Evolutionary conservation across 1,284 basidiomycete species (phyloP).

Genomic region (Singerocomus inundabilis): DNA sequence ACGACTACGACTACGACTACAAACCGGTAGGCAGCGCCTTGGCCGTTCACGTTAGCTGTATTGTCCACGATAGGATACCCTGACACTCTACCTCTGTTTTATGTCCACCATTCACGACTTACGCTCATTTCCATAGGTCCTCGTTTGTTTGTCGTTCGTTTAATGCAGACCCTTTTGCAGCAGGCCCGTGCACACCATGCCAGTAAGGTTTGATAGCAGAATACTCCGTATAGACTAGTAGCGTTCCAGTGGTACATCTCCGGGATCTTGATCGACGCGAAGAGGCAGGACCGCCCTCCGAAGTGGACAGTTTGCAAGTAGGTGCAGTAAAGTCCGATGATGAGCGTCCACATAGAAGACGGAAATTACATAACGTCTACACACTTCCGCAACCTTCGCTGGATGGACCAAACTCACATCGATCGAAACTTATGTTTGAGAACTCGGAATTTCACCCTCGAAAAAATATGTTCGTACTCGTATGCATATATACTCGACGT

Average conservation of each 20-base stretch:
- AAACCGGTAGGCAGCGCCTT: slow-evolving; percentile 24
- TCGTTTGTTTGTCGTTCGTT: slow-evolving; percentile 24
- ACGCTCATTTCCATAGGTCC: slow-evolving; percentile 22
- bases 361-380: slow-evolving; percentile 9
- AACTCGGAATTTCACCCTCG: too few species aligned
- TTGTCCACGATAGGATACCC: slow-evolving; percentile 26
- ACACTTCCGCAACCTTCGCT: too few species aligned
- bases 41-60: slow-evolving; percentile 11
- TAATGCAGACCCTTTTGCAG: not conserved
- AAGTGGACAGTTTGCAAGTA: too few species aligned
- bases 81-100: slow-evolving; percentile 12
- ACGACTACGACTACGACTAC: slow-evolving; percentile 20
- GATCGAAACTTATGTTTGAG: too few species aligned
- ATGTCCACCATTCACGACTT: slow-evolving; percentile 12
- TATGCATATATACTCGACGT: too few species aligned
- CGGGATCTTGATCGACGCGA: not conserved
- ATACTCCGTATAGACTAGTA: not conserved
- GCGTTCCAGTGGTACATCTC: not conserved
- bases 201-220: not conserved
- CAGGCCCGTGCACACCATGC: slow-evolving; percentile 4
- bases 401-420: too few species aligned
- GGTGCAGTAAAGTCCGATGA: too few species aligned
- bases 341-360: too few species aligned
- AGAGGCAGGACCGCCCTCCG: not conserved
- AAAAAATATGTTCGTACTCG: too few species aligned